These are phyloP conservation scores for Nakazawaea anatomiae DNA, from an alignment of 805 yeast genomes.

Conservation along the genomic window DNA sequence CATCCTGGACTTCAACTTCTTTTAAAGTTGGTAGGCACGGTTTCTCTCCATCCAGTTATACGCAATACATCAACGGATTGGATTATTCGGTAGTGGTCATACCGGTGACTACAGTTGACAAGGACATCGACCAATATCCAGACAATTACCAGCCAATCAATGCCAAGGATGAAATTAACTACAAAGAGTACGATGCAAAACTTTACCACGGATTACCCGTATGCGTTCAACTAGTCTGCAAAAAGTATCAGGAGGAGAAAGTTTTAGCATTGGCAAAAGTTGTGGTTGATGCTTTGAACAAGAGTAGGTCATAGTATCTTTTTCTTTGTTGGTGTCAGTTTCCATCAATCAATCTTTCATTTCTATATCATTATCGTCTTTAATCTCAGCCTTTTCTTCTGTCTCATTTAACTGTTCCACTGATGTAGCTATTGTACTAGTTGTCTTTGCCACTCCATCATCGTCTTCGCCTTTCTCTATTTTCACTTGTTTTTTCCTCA, in stretches of 20 bases:
- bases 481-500: neutral
- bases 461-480: neutral
- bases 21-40: conserved; percentile 2
- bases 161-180: conserved; percentile 24
- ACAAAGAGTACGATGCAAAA: conserved; percentile 40
- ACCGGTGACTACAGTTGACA: conserved; percentile 17
- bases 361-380: neutral
- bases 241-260: conserved; percentile 54
- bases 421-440: neutral
- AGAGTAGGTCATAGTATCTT: neutral
- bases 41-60: conserved; percentile 7
- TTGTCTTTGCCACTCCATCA: neutral
- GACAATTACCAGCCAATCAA: conserved; percentile 20
- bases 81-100: conserved; percentile 8
- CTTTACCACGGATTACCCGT: conserved; percentile 48
- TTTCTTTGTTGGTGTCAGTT: neutral
- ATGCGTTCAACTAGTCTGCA: conserved; percentile 47
- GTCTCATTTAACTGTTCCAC: neutral
- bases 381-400: neutral
- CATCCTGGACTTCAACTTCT: conserved; percentile 27
- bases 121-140: conserved; percentile 23
- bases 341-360: neutral
- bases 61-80: conserved; percentile 6
- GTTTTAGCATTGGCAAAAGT: conserved; percentile 32
- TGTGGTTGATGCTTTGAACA: conserved; percentile 8